Evolutionary conservation across 768 basidiomycete species (phyloP).

Genomic region (Auriculariales sp.): DNA sequence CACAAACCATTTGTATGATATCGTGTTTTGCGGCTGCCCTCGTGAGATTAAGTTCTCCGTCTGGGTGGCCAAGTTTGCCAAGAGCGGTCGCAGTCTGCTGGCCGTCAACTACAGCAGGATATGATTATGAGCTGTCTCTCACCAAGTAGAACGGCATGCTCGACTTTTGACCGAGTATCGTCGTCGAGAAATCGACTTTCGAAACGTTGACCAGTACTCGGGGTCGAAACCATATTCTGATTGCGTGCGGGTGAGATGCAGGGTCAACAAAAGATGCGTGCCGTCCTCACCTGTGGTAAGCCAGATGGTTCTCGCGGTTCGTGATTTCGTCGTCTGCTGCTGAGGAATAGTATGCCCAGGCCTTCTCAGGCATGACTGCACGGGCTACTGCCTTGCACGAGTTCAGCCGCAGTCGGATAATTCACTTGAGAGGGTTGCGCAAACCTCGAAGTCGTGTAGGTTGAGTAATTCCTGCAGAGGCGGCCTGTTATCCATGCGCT

Average conservation of each 20-base stretch:
- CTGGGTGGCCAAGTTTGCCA: slow-evolving; percentile 90
- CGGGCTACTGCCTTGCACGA: slow-evolving; percentile 60
- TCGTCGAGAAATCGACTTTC: slow-evolving; percentile 73
- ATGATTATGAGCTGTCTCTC: slow-evolving; percentile 9
- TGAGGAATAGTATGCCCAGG: slow-evolving; percentile 96
- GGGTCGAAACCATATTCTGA: slow-evolving; percentile 76
- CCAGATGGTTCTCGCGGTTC: slow-evolving; percentile 74
- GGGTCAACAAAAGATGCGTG: slow-evolving; percentile 7
- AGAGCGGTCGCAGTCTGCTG: slow-evolving; percentile 66
- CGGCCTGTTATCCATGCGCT: slow-evolving; percentile 48
- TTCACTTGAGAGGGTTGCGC: slow-evolving; percentile 6
- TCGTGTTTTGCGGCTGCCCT: slow-evolving; percentile 71
- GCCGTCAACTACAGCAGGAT: not conserved
- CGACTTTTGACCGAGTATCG: slow-evolving; percentile 60
- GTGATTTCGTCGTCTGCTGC: slow-evolving; percentile 94
- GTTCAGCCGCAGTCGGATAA: slow-evolving; percentile 4
- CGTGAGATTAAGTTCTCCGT: slow-evolving; percentile 86
- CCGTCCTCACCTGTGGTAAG: slow-evolving; percentile 74
- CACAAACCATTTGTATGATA: slow-evolving; percentile 54
- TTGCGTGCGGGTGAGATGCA: no score
- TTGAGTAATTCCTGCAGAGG: slow-evolving; percentile 69
- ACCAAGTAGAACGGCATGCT: slow-evolving; percentile 76
- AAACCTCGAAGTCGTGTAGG: slow-evolving; percentile 87
- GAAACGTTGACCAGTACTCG: slow-evolving; percentile 74
- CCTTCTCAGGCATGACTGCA: slow-evolving; percentile 67